phyloP scores from a whole-genome alignment of 176 grass and related monocot species.

The Phoenix dactylifera region DNA sequence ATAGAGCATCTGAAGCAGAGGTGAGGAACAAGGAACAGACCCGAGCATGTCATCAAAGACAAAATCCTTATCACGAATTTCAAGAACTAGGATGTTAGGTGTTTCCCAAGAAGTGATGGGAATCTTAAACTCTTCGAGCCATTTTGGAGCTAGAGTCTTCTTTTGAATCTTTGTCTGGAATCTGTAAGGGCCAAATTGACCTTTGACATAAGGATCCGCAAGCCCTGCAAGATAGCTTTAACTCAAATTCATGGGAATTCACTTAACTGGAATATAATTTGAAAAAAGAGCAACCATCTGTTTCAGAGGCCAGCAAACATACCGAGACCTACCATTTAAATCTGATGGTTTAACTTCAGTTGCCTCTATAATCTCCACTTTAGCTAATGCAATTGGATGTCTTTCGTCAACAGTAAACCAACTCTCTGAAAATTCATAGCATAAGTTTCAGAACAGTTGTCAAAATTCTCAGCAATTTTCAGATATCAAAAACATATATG shows the following conservation, averaged over 20 bases:
- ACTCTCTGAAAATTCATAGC: slow-evolving; percentile 31
- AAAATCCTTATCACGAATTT: slow-evolving; percentile 78
- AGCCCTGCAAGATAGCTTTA: slow-evolving; percentile 47
- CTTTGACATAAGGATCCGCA: slow-evolving; percentile 90
- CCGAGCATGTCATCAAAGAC: slow-evolving; percentile 91
- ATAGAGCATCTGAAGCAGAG: too few species aligned
- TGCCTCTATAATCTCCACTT: slow-evolving; percentile 88
- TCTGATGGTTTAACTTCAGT: slow-evolving; percentile 83
- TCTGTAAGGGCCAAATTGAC: slow-evolving; percentile 54
- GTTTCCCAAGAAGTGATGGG: slow-evolving; percentile 81
- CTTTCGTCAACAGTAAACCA: slow-evolving; percentile 86
- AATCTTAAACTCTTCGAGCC: slow-evolving; percentile 94
- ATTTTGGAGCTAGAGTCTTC: slow-evolving; percentile 75
- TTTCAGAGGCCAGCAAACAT: slow-evolving; percentile 11
- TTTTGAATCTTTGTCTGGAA: slow-evolving; percentile 76
- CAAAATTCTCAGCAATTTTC: too few species aligned
- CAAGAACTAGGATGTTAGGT: slow-evolving; percentile 57
- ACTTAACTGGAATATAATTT: background rate
- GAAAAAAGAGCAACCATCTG: background rate
- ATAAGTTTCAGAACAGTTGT: too few species aligned
- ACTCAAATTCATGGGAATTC: background rate
- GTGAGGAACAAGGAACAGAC: slow-evolving; percentile 27
- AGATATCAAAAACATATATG: too few species aligned
- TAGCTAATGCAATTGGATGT: slow-evolving; percentile 60
- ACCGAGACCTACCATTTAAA: slow-evolving; percentile 60